phyloP scores from a whole-genome alignment of 2,329 filamentous ascomycete species.

The Chaetomiaceae sp. region DNA sequence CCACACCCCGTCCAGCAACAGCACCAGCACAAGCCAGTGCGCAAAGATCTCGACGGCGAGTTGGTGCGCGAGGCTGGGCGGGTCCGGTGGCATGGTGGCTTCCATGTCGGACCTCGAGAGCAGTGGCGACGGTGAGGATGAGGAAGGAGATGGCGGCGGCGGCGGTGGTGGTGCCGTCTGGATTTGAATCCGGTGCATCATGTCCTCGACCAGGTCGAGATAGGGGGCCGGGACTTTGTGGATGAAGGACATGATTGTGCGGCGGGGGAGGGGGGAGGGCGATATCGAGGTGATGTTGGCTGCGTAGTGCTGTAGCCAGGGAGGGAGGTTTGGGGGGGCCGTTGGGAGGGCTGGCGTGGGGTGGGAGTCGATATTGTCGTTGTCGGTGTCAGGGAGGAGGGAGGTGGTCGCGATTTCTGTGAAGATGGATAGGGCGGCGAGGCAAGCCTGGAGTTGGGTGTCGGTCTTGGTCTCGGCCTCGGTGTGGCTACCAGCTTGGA shows the following conservation, averaged over 20 bases:
- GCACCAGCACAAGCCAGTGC: slow-evolving; percentile 36
- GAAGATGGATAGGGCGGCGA: slow-evolving; percentile 23
- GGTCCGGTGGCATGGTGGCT: background rate
- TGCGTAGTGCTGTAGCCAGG: slow-evolving; percentile 35
- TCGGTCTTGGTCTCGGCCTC: background rate
- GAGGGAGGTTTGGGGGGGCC: slow-evolving; percentile 28
- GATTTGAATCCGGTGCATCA: slow-evolving; percentile 24
- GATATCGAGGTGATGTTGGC: slow-evolving; percentile 33
- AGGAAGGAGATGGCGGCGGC: background rate
- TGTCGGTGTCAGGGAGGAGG: background rate
- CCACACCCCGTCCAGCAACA: slow-evolving; percentile 37
- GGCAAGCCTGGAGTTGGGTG: slow-evolving; percentile 18
- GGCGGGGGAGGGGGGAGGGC: slow-evolving; percentile 31
- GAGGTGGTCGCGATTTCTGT: slow-evolving; percentile 23
- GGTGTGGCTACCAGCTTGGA: background rate
- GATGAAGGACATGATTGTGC: slow-evolving; percentile 38
- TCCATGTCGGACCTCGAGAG: too few relatives aligned
- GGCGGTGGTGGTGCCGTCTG: too few relatives aligned
- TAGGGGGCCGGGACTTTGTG: slow-evolving; percentile 34
- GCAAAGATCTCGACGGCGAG: slow-evolving; percentile 36
- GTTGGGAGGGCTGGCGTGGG: too few relatives aligned
- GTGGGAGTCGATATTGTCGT: too few relatives aligned
- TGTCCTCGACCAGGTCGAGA: slow-evolving; percentile 33
- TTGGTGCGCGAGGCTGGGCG: slow-evolving; percentile 14
- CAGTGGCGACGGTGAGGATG: background rate